Evolutionary conservation across 106 monocot species (phyloP).

Genomic region (Allium cepa): DNA sequence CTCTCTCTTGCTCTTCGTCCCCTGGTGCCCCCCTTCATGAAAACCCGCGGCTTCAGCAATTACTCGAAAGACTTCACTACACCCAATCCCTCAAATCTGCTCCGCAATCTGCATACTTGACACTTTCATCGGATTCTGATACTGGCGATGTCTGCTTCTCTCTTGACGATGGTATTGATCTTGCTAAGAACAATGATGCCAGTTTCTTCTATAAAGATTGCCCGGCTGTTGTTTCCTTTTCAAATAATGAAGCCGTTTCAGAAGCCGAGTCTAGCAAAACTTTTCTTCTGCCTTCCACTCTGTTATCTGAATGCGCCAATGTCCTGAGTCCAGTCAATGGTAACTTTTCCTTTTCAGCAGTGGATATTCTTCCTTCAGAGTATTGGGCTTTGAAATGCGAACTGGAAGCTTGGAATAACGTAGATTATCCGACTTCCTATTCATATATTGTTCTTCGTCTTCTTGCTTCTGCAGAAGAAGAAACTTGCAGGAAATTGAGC

Average conservation of each 20-base stretch:
- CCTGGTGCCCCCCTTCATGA: slow-evolving; percentile 14
- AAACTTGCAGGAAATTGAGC: slow-evolving; percentile 23
- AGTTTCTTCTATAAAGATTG: slow-evolving; percentile 71
- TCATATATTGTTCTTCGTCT: slow-evolving; percentile 35
- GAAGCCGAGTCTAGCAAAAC: neutral
- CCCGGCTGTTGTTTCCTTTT: slow-evolving; percentile 61
- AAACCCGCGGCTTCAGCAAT: neutral
- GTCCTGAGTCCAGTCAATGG: slow-evolving; percentile 13
- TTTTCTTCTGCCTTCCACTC: slow-evolving; percentile 52
- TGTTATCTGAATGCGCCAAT: slow-evolving; percentile 55
- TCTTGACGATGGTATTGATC: slow-evolving; percentile 32
- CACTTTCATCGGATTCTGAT: slow-evolving; percentile 8
- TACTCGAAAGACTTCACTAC: slow-evolving; percentile 25
- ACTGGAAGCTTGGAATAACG: slow-evolving; percentile 37
- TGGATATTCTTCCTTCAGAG: slow-evolving; percentile 66
- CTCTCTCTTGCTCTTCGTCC: slow-evolving; percentile 31
- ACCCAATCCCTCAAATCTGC: slow-evolving; percentile 11
- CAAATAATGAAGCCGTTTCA: slow-evolving; percentile 19
- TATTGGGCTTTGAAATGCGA: slow-evolving; percentile 51
- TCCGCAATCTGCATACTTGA: neutral
- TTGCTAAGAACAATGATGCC: slow-evolving; percentile 2
- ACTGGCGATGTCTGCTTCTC: slow-evolving; percentile 63
- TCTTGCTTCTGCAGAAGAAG: slow-evolving; percentile 14
- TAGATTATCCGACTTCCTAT: slow-evolving; percentile 34
- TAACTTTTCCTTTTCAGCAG: neutral